These are phyloP conservation scores for Ogataea naganishii DNA, from an alignment of 805 yeast species.

Conservation along the genomic window DNA sequence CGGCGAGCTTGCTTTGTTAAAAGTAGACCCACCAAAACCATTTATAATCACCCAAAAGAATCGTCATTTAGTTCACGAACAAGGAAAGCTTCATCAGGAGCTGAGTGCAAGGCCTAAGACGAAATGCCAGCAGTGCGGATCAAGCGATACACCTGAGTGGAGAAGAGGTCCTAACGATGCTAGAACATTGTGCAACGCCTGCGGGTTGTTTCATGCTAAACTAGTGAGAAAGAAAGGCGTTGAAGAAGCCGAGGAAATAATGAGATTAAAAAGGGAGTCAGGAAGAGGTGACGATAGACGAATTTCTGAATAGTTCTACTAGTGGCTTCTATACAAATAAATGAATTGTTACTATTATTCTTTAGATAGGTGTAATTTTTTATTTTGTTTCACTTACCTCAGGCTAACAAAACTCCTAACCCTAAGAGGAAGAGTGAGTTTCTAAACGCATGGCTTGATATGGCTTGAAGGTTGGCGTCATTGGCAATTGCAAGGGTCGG, in stretches of 20 bases:
- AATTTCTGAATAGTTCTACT: constrained; percentile 7
- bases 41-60: constrained; percentile 8
- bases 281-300: constrained; percentile 23
- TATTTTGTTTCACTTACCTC: too few species aligned
- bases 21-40: constrained; percentile 24
- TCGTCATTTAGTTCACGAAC: constrained; percentile 15
- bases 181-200: constrained; percentile 82
- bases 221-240: constrained; percentile 40
- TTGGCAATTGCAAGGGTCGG: too few species aligned
- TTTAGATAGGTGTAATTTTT: not conserved
- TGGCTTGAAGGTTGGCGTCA: too few species aligned
- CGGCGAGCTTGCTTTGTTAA: constrained; percentile 21
- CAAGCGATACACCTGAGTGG: constrained; percentile 84
- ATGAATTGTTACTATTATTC: not conserved
- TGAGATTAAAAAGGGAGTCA: constrained; percentile 20
- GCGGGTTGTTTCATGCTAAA: constrained; percentile 73
- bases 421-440: too few species aligned
- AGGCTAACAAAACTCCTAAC: too few species aligned
- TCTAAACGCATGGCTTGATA: too few species aligned
- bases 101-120: constrained; percentile 21
- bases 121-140: constrained; percentile 63
- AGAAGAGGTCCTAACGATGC: constrained; percentile 82
- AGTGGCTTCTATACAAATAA: not conserved
- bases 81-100: constrained; percentile 27
- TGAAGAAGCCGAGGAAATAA: constrained; percentile 29